Evolutionary conservation across 1,284 basidiomycete genomes (phyloP).

Genomic region (Rhodotorula mucilaginosa): DNA sequence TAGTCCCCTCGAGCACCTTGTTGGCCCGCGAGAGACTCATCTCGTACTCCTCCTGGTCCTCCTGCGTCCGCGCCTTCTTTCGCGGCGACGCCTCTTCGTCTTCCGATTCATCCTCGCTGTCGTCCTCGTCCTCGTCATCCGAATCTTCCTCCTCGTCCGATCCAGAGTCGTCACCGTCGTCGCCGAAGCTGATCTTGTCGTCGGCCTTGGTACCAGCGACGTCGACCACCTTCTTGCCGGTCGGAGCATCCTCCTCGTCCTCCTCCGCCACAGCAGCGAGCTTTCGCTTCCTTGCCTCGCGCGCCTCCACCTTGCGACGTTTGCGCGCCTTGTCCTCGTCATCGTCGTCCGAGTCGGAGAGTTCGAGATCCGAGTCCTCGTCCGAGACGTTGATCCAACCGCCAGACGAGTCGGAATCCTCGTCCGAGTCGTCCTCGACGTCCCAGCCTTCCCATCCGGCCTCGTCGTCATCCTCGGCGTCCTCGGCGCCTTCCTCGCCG

Average conservation of each 20-base stretch:
- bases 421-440: constrained; percentile 69
- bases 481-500: constrained; percentile 50
- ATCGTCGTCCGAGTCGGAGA: constrained; percentile 40
- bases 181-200: constrained; percentile 10
- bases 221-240: constrained; percentile 13
- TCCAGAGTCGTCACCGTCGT: neutral
- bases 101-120: constrained; percentile 25
- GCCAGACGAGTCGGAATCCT: constrained; percentile 62
- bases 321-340: constrained; percentile 36
- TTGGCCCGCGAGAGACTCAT: constrained; percentile 36
- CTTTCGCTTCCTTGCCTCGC: constrained; percentile 32
- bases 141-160: constrained; percentile 34
- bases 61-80: constrained; percentile 41
- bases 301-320: constrained; percentile 20
- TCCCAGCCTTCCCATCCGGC: constrained; percentile 90
- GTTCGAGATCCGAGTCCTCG: constrained; percentile 56
- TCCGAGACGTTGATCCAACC: constrained; percentile 86
- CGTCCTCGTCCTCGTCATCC: constrained; percentile 47
- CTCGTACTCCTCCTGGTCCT: constrained; percentile 30
- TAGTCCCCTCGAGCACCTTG: constrained; percentile 33
- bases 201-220: constrained; percentile 21
- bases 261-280: constrained; percentile 43
- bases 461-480: constrained; percentile 62
- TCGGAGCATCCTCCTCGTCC: constrained; percentile 20
- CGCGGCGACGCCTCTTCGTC: constrained; percentile 42